phyloP scores from a whole-genome alignment of 2,329 filamentous ascomycete genomes.

The Aspergillus proliferans region DNA sequence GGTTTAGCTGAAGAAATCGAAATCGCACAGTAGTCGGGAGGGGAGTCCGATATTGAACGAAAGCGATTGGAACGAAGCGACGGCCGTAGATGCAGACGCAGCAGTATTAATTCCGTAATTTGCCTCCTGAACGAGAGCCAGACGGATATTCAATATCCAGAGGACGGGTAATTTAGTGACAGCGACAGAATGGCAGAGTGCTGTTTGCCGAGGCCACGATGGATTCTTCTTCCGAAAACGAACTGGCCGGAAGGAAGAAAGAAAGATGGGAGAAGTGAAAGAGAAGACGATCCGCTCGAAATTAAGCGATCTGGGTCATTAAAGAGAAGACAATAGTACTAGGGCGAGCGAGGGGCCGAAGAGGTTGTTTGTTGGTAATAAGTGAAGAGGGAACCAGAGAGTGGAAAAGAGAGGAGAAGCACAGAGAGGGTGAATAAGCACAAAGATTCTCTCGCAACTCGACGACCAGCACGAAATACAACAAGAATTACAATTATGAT shows the following conservation, averaged over 20 bases:
- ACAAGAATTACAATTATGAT: neutral
- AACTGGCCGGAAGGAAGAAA: neutral
- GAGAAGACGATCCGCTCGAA: neutral
- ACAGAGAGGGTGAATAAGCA: neutral
- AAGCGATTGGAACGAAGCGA: no score
- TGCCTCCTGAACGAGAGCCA: neutral
- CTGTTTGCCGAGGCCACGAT: no score
- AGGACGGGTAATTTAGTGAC: no score
- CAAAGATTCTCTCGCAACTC: constrained; percentile 6
- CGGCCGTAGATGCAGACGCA: no score
- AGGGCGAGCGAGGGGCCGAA: neutral
- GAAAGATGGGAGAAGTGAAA: neutral
- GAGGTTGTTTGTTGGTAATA: constrained; percentile 1
- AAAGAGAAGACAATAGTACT: neutral
- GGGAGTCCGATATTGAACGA: no score
- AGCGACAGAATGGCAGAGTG: no score
- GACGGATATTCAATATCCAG: no score
- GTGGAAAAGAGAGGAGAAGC: constrained; percentile 6
- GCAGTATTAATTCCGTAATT: neutral
- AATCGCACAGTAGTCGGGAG: no score
- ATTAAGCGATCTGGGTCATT: neutral
- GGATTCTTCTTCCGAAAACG: no score
- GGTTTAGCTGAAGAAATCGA: no score
- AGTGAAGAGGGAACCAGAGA: constrained; percentile 5
- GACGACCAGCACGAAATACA: neutral